Base-by-base conservation (phyloP, 2,329 filamentous ascomycete species). In the Amesomyces nigricolor region DNA sequence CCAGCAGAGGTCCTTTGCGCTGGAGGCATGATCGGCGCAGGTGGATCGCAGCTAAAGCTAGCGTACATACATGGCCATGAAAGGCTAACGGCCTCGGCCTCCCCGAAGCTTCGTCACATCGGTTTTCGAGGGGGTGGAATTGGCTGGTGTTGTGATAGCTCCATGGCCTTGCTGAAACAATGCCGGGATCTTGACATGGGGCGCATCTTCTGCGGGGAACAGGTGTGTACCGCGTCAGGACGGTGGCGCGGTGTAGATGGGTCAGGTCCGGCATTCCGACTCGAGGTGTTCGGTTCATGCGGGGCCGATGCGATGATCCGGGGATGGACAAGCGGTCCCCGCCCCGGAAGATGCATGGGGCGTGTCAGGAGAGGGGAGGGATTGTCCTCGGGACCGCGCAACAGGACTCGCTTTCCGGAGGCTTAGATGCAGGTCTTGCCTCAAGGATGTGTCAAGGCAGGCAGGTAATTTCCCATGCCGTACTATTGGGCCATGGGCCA, bases 301-400 rank as follows among this genome's bases (percentile, higher is more conserved):
- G 51, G 58, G 43, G 45, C 38, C 5, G 22, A 38, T 7, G 30
- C 14, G 49, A 49, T 54, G 22, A 45, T 38, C 43, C 56, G 37
- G 38, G 53, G 57, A 47, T 65, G 64, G 63, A 65, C 64, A 64
- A 55, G 52, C 64, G 63, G 64, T 63, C 62, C 62, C 62, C 46
- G 30, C 64, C 51, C 64, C 63, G 63, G 57, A 53, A 50, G 59
- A 51, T 58, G 53, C 59, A 53, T 55, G 55, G 60, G 55, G 52
- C 35, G 47, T 42, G 47, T 13, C 26, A 43, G 16, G 13, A 30
- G 47, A 19, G 30, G 19, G 22, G 43, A 46, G 46, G 30, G 39
- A 55, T 51, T 45, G 7, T 13, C 42, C 42, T 16, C n/a, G 17
- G 47, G 22, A 44, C 46, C 32, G 38, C 40, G 3, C 38, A 29